These are phyloP conservation scores for Thraustochytrium striatum DNA, from an alignment of 352 stramenopile species.

Conservation along the genomic window DNA sequence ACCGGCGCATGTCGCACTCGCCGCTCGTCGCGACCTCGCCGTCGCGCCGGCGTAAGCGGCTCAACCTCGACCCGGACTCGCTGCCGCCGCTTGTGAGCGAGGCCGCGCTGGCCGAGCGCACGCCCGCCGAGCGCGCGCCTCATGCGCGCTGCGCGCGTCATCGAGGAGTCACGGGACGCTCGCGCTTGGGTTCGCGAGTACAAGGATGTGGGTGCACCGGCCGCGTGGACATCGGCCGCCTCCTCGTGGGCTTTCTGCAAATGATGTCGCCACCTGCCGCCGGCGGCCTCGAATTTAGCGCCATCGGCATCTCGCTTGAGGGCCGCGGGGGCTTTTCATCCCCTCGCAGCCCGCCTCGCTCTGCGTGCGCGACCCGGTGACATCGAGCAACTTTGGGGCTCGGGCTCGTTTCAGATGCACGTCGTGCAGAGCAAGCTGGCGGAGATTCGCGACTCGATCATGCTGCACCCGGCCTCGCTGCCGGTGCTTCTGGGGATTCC, in stretches of 20 bases:
- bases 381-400: neutral
- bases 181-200: constrained; percentile 4
- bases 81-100: neutral
- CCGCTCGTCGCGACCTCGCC: neutral
- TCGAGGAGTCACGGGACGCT: neutral
- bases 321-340: neutral
- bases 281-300: constrained; percentile 14
- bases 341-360: neutral
- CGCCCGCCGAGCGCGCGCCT: neutral
- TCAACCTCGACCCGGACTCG: neutral
- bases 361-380: constrained; percentile 20
- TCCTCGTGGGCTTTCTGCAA: constrained; percentile 45
- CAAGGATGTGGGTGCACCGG: neutral
- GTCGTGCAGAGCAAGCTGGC: constrained; percentile 22
- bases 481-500: neutral
- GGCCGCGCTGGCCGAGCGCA: neutral
- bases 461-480: neutral
- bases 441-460: constrained; percentile 13
- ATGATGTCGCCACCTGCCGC: constrained; percentile 8
- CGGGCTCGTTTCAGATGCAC: constrained; percentile 38
- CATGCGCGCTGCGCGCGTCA: neutral
- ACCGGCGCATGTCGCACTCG: neutral
- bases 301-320: constrained; percentile 15
- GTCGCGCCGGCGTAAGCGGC: neutral
- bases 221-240: neutral